Evolutionary conservation across 495 filamentous ascomycete genomes (phyloP).

Genomic region (Cercophora sp.): DNA sequence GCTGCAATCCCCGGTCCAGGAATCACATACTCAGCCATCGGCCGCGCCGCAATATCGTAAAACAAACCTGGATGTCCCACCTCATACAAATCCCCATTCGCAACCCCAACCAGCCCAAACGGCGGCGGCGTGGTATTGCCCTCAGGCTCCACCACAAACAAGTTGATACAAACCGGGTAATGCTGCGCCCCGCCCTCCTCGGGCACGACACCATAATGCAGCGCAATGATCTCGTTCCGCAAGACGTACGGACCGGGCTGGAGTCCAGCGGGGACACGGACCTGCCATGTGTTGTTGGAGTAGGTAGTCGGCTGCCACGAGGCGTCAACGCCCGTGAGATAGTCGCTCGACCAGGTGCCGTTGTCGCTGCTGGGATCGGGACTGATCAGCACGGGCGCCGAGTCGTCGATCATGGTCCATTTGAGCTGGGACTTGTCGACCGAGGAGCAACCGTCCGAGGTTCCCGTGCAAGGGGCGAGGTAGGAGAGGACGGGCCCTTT

Average conservation of each 20-base stretch:
- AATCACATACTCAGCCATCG: constrained; percentile 45
- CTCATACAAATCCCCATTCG: constrained; percentile 30
- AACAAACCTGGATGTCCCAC: constrained; percentile 30
- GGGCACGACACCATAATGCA: constrained; percentile 53
- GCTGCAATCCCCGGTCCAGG: constrained; percentile 46
- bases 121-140: constrained; percentile 31
- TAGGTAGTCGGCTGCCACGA: constrained; percentile 59
- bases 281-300: constrained; percentile 58
- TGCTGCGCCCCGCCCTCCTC: constrained; percentile 59
- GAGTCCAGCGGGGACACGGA: constrained; percentile 58
- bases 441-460: constrained; percentile 48
- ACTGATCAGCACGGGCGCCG: constrained; percentile 42
- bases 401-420: constrained; percentile 68
- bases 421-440: constrained; percentile 63
- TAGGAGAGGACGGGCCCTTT: constrained; percentile 52
- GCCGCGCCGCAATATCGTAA: constrained; percentile 36
- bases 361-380: not conserved
- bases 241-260: constrained; percentile 64
- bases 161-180: constrained; percentile 66
- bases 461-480: constrained; percentile 64
- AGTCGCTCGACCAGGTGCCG: constrained; percentile 19
- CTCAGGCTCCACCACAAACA: constrained; percentile 21
- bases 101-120: constrained; percentile 31
- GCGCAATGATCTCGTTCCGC: constrained; percentile 70
- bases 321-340: constrained; percentile 34